These are phyloP conservation scores for Trametopsis cervina DNA, from an alignment of 768 basidiomycete species.

Conservation along the genomic window DNA sequence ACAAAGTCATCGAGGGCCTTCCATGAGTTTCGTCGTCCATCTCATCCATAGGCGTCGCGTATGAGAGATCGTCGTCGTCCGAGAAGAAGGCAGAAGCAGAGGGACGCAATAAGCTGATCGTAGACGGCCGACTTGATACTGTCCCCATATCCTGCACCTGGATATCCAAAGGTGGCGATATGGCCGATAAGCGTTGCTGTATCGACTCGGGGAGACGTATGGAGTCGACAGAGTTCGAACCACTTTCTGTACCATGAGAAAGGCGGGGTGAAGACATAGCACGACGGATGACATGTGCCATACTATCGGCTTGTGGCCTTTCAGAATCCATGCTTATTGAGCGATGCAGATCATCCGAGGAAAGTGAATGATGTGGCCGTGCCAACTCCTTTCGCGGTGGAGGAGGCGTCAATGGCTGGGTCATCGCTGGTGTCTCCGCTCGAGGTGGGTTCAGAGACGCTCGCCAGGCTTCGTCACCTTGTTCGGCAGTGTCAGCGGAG, in stretches of 20 bases:
- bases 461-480: constrained; percentile 24
- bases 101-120: constrained; percentile 14
- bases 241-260: constrained; percentile 11
- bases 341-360: constrained; percentile 24
- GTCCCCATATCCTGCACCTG: not conserved
- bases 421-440: constrained; percentile 58
- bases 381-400: constrained; percentile 43
- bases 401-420: constrained; percentile 60
- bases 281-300: constrained; percentile 17
- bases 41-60: constrained; percentile 21
- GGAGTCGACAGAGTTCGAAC: not conserved
- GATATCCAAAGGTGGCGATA: constrained; percentile 2
- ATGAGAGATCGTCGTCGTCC: constrained; percentile 33
- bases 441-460: constrained; percentile 34
- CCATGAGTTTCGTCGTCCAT: constrained; percentile 22
- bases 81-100: constrained; percentile 13
- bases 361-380: constrained; percentile 46
- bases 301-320: no score
- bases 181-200: not conserved
- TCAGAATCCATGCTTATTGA: constrained; percentile 7
- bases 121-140: constrained; percentile 10
- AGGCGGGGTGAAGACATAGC: constrained; percentile 18
- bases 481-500: not conserved
- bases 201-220: constrained; percentile 1
- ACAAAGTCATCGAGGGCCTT: constrained; percentile 45